A percentile compares a stretch with the other conserved stretches of the same genome.
phyloP scores from a whole-genome alignment of 805 yeast genomes.

The Lipomyces chichibuensis region DNA sequence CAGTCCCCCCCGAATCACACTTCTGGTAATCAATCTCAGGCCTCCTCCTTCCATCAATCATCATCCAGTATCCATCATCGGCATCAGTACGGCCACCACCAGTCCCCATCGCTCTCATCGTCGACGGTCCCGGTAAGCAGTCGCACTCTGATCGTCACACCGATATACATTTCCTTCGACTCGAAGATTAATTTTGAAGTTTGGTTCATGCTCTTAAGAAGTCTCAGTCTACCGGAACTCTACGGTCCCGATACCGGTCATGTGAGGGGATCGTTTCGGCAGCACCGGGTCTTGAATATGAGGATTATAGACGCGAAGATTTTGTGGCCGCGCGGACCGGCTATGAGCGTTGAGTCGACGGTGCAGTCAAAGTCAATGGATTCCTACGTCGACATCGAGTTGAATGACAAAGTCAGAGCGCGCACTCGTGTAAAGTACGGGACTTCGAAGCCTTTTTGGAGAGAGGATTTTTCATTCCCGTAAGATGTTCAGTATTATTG shows the following conservation, averaged over 20 bases:
- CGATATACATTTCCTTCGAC: conserved; percentile 30
- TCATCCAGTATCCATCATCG: conserved; percentile 9
- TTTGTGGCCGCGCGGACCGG: conserved; percentile 24
- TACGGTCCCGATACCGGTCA: conserved; percentile 34
- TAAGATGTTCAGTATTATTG: conserved; percentile 46
- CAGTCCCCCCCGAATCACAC: neutral
- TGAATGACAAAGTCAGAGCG: conserved; percentile 79
- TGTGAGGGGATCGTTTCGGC: conserved; percentile 27
- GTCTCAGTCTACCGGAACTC: conserved; percentile 30
- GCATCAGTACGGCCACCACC: conserved; percentile 12
- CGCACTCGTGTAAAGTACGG: conserved; percentile 67
- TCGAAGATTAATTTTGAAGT: conserved; percentile 23
- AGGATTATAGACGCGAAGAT: conserved; percentile 31
- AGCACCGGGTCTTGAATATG: conserved; percentile 22
- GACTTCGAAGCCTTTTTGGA: conserved; percentile 72
- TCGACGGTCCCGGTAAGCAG: neutral
- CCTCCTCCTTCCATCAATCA: neutral
- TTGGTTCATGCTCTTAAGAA: conserved; percentile 31
- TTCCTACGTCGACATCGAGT: conserved; percentile 66
- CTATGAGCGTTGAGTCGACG: conserved; percentile 18
- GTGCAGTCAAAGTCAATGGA: conserved; percentile 27
- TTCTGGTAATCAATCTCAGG: neutral
- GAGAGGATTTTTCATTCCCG: conserved; percentile 69
- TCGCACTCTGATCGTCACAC: conserved; percentile 16
- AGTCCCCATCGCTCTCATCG: conserved; percentile 12